Conservation (phyloP, 1,139 yeast genomes). For the Protomyces pachydermus region DNA sequence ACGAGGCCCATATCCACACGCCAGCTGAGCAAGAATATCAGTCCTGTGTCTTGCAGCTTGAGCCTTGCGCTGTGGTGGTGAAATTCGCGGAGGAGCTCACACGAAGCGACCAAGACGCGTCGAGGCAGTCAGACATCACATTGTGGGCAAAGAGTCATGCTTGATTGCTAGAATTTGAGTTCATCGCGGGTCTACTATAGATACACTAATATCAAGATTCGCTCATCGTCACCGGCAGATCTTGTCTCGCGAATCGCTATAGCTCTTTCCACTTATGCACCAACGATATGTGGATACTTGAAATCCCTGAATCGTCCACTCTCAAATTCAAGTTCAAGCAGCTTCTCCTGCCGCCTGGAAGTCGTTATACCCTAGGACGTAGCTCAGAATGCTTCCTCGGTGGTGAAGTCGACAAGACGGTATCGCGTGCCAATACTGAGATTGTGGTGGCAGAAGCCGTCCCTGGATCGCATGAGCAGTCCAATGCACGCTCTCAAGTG, state of each 20-base stretch:
- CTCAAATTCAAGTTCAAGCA: neutral
- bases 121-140: too few species aligned
- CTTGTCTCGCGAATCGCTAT: neutral
- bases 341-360: constrained; percentile 7
- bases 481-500: constrained; percentile 1
- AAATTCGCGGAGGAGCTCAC: neutral
- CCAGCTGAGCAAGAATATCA: too few species aligned
- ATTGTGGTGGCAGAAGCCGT: neutral
- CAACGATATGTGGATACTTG: constrained; percentile 7
- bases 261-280: neutral
- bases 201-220: too few species aligned
- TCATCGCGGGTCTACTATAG: too few species aligned
- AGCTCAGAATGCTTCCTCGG: neutral
- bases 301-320: neutral
- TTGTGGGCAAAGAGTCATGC: too few species aligned
- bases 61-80: too few species aligned
- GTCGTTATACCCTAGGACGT: constrained; percentile 6
- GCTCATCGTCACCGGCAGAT: too few species aligned
- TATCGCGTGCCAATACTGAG: constrained; percentile 9
- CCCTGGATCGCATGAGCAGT: neutral
- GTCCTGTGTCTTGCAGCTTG: too few species aligned
- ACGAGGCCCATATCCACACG: neutral
- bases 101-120: neutral
- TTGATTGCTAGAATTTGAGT: too few species aligned
- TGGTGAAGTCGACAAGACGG: constrained; percentile 10